Evolutionary conservation across 768 basidiomycete species (phyloP).

Genomic region (Tulasnella sp.): DNA sequence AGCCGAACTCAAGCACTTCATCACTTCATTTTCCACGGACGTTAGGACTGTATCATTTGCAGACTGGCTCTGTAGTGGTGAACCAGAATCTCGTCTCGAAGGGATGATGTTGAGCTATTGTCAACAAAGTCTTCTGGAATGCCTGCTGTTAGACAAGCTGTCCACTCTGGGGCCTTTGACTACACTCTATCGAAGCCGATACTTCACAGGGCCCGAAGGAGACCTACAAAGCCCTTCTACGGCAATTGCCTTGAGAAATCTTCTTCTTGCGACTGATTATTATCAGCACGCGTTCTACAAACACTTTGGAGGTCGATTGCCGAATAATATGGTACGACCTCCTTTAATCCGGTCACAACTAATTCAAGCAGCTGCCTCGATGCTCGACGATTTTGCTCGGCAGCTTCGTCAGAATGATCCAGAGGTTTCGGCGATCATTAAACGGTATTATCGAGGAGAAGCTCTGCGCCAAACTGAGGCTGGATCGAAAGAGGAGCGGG

Average conservation of each 20-base stretch:
- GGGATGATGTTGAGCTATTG: conserved; percentile 58
- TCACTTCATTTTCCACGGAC: conserved; percentile 77
- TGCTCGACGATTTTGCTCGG: conserved; percentile 9
- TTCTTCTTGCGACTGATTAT: conserved; percentile 49
- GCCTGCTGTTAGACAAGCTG: conserved; percentile 83
- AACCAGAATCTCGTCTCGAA: conserved; percentile 31
- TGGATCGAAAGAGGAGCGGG: neutral
- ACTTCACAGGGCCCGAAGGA: conserved; percentile 46
- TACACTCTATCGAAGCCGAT: conserved; percentile 44
- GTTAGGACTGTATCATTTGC: conserved; percentile 67
- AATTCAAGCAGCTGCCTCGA: conserved; percentile 17
- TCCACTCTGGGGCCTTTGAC: conserved; percentile 63
- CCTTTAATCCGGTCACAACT: conserved; percentile 41
- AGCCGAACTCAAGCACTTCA: conserved; percentile 69
- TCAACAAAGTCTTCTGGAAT: conserved; percentile 66
- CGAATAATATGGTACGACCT: conserved; percentile 42
- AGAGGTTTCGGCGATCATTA: conserved; percentile 11
- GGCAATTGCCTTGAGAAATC: conserved; percentile 51
- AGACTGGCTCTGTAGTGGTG: conserved; percentile 56
- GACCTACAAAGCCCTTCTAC: too few relatives aligned
- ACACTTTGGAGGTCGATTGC: conserved; percentile 57
- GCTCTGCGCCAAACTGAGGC: neutral
- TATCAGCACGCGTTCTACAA: conserved; percentile 70
- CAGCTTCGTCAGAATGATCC: conserved; percentile 14
- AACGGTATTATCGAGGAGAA: conserved; percentile 17